Evolutionary conservation across 495 filamentous ascomycete species (phyloP), one percentile per base, ranked within the genome.

Genomic region (Jackrogersella minutella): DNA sequence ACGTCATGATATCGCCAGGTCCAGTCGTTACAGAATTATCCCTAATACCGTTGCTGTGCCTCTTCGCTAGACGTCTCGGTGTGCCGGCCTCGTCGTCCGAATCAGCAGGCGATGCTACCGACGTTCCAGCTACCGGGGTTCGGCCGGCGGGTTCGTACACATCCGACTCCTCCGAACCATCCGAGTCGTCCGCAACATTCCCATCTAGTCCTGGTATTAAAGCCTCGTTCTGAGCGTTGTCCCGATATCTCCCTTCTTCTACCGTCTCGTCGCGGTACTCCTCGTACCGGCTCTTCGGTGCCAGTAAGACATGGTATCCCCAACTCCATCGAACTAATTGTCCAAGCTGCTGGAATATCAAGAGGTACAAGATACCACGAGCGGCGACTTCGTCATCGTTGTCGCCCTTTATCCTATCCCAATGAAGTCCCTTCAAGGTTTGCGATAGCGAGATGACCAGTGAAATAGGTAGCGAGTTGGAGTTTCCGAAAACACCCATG

Each of bases 401-500:
- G 64, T 99, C 95, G 53, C 91, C 90, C 0, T 89, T 88, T 22
- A 98, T 87, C 50, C 86, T 90, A 76, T 93, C 88, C 95, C 95
- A 99, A 73, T 97, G 93, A 22, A 99, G 83, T 2, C 95, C 95
- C 69, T 87, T 86, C 51, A 99, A 80, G 8, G 95, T 99, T 70
- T 96, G 88, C 9, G 95, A 95, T 10, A 99, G 84, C 13, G 93
- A 97, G 58, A 97, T 86, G 68, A 99, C 93, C 43, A 99, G 87
- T 0, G 95, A 99, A 54, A 99, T 97, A 1, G 95, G 95, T 14
- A 99, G 88, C 13, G 95, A 98, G 77, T 98, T 99, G 31, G 94
- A 97, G 74, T 99, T 99, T 59, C 94, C 95, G 74, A 99, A 99
- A 34, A 99, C 95, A 47, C 88, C 92, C 95, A 98, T 99, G 36